Conservation (phyloP, 2,329 filamentous ascomycete species). For the Leptographium galeiforme region DNA sequence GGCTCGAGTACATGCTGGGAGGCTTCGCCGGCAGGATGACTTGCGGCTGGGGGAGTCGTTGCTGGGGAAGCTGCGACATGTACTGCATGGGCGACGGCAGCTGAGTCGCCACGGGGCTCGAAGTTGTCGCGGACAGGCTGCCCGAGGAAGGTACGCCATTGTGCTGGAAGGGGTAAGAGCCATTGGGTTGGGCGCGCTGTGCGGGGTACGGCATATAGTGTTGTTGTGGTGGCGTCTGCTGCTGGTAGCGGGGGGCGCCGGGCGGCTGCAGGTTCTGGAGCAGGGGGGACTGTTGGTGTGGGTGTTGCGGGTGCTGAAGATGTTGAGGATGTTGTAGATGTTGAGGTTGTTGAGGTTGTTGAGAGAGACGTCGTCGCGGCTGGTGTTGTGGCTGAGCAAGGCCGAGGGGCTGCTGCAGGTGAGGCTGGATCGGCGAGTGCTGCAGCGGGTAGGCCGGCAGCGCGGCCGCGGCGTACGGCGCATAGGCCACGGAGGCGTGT, state of each 20-base stretch:
- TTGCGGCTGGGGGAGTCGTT: conserved; percentile 3
- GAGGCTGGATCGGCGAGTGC: background rate
- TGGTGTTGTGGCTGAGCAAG: too few relatives aligned
- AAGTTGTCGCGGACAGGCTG: conserved; percentile 1
- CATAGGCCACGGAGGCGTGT: too few relatives aligned
- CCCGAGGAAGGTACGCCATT: conserved; percentile 1
- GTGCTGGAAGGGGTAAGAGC: conserved; percentile 4
- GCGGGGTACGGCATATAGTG: conserved; percentile 6
- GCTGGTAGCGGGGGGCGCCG: background rate
- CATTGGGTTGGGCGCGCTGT: conserved; percentile 2
- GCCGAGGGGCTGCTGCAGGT: background rate
- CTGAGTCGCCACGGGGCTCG: background rate
- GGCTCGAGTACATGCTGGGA: conserved; percentile 5
- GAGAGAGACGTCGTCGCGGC: background rate
- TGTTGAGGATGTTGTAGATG: background rate
- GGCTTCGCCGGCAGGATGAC: conserved; percentile 1
- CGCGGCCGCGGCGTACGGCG: background rate
- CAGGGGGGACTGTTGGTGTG: background rate
- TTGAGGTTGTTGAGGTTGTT: background rate
- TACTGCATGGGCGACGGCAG: conserved; percentile 7
- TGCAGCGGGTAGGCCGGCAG: background rate
- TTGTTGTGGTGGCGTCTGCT: background rate
- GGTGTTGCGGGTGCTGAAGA: background rate
- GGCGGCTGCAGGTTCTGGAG: conserved; percentile 1
- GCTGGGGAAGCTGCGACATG: conserved; percentile 3